Evolutionary conservation across 768 basidiomycete species (phyloP).

Genomic region (Xerocomellus chrysenteron): DNA sequence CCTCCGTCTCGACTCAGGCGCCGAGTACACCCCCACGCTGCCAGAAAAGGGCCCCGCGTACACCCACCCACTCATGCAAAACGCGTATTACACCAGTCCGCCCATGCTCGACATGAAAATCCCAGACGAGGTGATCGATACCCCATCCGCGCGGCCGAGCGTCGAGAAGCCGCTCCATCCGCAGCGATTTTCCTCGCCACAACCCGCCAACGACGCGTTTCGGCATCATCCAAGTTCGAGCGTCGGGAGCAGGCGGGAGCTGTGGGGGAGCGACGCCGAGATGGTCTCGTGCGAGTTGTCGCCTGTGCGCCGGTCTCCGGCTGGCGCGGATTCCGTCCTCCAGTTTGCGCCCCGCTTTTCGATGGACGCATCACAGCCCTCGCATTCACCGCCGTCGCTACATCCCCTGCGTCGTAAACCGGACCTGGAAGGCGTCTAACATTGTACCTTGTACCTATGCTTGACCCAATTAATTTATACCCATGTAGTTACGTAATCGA

Average conservation of each 20-base stretch:
- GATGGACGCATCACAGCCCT: conserved; percentile 4
- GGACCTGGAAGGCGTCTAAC: not conserved
- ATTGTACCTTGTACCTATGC: conserved; percentile 1
- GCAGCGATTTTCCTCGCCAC: conserved; percentile 19
- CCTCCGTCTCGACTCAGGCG: conserved; percentile 28
- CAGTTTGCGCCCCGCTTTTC: conserved; percentile 17
- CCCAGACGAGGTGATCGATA: conserved; percentile 15
- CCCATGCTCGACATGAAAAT: conserved; percentile 11
- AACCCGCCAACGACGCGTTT: conserved; percentile 1
- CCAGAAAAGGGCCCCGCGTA: conserved; percentile 16
- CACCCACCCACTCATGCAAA: conserved; percentile 12
- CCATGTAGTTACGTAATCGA: conserved; percentile 7
- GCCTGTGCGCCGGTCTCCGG: conserved; percentile 1
- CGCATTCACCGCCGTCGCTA: conserved; percentile 15
- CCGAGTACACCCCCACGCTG: conserved; percentile 8
- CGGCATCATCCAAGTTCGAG: conserved; percentile 11
- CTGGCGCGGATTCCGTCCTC: conserved; percentile 2
- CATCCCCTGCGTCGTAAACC: conserved; percentile 28
- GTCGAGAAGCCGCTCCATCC: conserved; percentile 24
- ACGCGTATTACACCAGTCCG: conserved; percentile 10
- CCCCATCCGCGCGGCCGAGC: conserved; percentile 14
- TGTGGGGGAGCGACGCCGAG: conserved; percentile 25
- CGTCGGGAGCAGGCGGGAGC: conserved; percentile 19
- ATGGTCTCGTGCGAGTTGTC: conserved; percentile 3
- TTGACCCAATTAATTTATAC: conserved; percentile 7